Evolutionary conservation across 2,329 filamentous ascomycete genomes (phyloP), one percentile per base, ranked within the genome.

Genomic region (Bipolaris oryzae): DNA sequence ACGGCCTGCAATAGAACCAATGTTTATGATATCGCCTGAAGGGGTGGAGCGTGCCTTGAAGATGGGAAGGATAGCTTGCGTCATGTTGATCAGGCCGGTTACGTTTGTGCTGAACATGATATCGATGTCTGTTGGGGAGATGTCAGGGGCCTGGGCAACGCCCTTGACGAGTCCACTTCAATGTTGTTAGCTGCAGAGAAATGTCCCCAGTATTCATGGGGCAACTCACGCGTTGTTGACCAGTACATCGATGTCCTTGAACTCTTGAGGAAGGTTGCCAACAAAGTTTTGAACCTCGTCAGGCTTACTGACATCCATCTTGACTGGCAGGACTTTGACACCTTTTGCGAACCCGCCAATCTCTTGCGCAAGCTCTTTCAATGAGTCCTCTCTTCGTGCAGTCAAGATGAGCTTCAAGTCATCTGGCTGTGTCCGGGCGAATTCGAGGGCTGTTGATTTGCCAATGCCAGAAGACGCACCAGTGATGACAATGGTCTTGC

Each of bases 401-500:
- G 95, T 95, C 57, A 98, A 79, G 66, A 98, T 87, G 48, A 99
- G 83, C 74, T 90, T 92, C 64, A 98, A 82, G 74, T 89, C 85
- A 53, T 87, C 84, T 7, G 92, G 92, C 20, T 89, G 85, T 1
- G 93, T 94, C 55, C 91, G 87, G 23, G 95, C 95, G 73, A 98
- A 99, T 77, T 98, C 95, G 63, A 95, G 81, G n/a, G 94, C 95
- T 16, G 85, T 89, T 67, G 85, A 86, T 53, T 84, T 86, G 21
- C 95, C 95, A 77, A 99, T 98, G 60, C 95, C 95, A 18, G 92
- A 96, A 3, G 90, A 95, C 31, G 95, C 95, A 54, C 95, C 95
- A 5, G 95, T 98, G 62, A 99, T 85, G 55, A 98, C 78, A 57
- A 98, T 82, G 4, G 92, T 98, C 81, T 98, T 98, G 84, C 92